Evolutionary conservation across 2,329 filamentous ascomycete species (phyloP), one percentile per base, ranked within the genome.

Genomic region (Aspergillus sojae): DNA sequence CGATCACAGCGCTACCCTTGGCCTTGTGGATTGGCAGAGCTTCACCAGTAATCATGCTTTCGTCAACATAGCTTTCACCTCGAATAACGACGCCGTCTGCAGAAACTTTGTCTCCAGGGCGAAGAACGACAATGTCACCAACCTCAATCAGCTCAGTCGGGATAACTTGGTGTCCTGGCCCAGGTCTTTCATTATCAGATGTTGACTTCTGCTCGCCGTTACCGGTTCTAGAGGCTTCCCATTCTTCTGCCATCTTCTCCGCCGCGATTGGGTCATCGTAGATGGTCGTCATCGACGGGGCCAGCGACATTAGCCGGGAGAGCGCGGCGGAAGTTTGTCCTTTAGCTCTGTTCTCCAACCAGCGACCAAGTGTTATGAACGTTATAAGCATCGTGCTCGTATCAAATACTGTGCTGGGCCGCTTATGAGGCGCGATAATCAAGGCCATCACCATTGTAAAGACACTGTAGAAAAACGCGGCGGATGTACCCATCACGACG

Each of bases 311-410:
- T 39, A 99, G 87, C 28, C 90, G 87, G 9, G 94, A 98, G 3
- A 99, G 85, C 0, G 95, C 95, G 75, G 92, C 95, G 5, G 94
- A 97, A 0, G 95, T 99, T 79, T 98, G 92, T 0, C 95, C 95
- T 81, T 98, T 99, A 58, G 95, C 95, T 21, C 89, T 84, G 75
- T 98, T 99, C 79, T 99, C 95, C 21, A 99, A 81, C 81, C 91
- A 99, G 41, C 95, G 89, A 4, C 95, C 93, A 3, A 99, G 81
- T 1, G 91, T 93, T 77, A 97, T 93, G 75, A 99, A 98, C 0
- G 93, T 97, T 77, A 99, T 94, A 58, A 99, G 85, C 95, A 98
- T 99, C 26, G 93, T 97, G 79, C 94, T 97, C 1, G 95, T 99
- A 74, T 99, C 95, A 72, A 99, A 99, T 19, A 97, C 91, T 2